Evolutionary conservation across 176 grass and related monocot genomes (phyloP).

Genomic region (Puya raimondii): DNA sequence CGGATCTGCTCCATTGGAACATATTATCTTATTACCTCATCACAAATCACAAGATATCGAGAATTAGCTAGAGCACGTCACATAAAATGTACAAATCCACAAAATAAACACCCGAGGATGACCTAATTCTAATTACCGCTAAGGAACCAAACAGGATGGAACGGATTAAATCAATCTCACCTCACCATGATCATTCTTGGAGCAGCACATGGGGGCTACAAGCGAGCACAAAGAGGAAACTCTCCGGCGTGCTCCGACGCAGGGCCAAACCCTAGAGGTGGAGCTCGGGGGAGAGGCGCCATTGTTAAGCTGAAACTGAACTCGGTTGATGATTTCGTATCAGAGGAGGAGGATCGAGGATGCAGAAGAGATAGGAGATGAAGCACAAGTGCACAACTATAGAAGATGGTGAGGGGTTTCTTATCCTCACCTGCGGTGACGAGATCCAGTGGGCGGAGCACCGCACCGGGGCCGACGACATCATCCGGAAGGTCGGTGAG

Average conservation of each 20-base stretch:
- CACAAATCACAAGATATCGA: too few species aligned
- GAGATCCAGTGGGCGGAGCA: constrained; percentile 7
- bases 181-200: constrained; percentile 13
- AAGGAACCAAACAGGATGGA: neutral
- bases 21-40: too few species aligned
- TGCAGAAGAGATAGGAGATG: neutral
- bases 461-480: constrained; percentile 13
- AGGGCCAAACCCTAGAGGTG: constrained; percentile 12
- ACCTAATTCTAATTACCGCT: neutral
- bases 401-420: neutral
- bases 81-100: too few species aligned
- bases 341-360: neutral
- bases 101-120: neutral
- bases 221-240: neutral
- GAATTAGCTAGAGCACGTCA: too few species aligned
- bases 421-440: constrained; percentile 12
- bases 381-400: neutral
- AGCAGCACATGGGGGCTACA: constrained; percentile 9
- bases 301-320: constrained; percentile 6
- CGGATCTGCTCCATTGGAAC: too few species aligned
- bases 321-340: neutral
- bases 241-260: neutral
- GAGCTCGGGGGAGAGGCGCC: neutral
- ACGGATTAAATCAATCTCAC: constrained; percentile 10
- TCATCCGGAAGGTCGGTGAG: neutral